phyloP scores from a whole-genome alignment of 2,329 filamentous ascomycete genomes.

The Monosporascus sp. region DNA sequence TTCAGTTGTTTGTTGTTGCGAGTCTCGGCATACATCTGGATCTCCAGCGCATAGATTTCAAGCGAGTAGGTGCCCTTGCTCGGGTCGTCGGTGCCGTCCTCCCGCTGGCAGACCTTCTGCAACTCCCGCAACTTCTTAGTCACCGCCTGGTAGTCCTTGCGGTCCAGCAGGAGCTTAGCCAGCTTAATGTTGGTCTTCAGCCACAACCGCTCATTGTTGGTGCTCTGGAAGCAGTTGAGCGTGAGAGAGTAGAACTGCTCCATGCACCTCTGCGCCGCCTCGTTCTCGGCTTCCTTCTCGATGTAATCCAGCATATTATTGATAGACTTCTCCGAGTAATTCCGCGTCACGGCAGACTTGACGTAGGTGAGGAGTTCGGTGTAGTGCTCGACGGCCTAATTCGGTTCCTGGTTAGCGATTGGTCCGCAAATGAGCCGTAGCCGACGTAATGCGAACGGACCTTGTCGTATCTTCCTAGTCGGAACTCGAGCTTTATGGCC shows the following conservation, averaged over 20 bases:
- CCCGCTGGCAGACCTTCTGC: constrained; percentile 79
- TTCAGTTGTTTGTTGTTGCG: constrained; percentile 98
- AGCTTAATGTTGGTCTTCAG: constrained; percentile 98
- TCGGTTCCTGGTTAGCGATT: constrained; percentile 17
- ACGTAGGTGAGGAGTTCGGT: constrained; percentile 94
- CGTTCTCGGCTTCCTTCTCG: constrained; percentile 74
- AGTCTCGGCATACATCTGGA: constrained; percentile 97
- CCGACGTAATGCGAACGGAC: constrained; percentile 36
- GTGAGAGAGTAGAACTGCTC: constrained; percentile 94
- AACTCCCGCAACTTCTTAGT: constrained; percentile 82
- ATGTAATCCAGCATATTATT: constrained; percentile 99
- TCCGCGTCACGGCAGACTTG: constrained; percentile 91
- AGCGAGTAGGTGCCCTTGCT: constrained; percentile 95
- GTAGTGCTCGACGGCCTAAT: constrained; percentile 84
- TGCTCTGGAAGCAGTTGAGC: constrained; percentile 89
- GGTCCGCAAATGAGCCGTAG: not conserved
- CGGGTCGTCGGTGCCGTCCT: constrained; percentile 84
- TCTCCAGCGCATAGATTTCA: constrained; percentile 94
- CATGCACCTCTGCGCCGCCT: constrained; percentile 72
- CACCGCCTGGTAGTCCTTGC: constrained; percentile 78
- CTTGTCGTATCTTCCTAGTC: constrained; percentile 80
- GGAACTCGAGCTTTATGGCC: constrained; percentile 95
- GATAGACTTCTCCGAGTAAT: constrained; percentile 98
- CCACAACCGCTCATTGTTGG: constrained; percentile 96
- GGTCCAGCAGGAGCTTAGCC: constrained; percentile 82